These are phyloP conservation scores for Agaricus blazei DNA, from an alignment of 768 basidiomycete genomes.

Conservation along the genomic window DNA sequence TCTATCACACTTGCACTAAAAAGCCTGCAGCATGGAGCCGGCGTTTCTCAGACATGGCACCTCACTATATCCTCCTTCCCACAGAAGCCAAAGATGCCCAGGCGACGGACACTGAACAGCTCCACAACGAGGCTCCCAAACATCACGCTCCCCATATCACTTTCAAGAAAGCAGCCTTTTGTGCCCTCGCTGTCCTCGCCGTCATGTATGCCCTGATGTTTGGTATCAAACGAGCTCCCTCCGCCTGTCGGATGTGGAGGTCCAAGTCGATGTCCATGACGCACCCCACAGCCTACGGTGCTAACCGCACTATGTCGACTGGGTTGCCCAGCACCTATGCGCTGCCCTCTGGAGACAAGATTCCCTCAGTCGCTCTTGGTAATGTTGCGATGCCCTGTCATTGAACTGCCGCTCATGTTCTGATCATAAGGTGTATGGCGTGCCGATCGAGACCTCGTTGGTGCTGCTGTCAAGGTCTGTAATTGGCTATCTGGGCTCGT, in stretches of 20 bases:
- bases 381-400: neutral
- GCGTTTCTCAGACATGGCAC: neutral
- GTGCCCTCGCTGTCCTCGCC: conserved; percentile 8
- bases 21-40: too few species aligned
- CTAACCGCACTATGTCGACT: conserved; percentile 12
- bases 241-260: conserved; percentile 5
- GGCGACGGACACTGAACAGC: neutral
- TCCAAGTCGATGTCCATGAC: neutral
- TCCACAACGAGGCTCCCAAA: neutral
- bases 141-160: neutral
- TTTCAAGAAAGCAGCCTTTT: conserved; percentile 10
- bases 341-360: conserved; percentile 62
- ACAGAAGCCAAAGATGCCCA: neutral
- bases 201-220: conserved; percentile 13
- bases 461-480: conserved; percentile 56
- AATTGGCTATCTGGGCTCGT: neutral
- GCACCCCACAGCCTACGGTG: conserved; percentile 3
- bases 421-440: conserved; percentile 54
- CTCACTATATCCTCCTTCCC: conserved; percentile 8
- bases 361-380: conserved; percentile 58
- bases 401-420: neutral
- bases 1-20: too few species aligned
- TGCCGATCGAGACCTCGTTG: conserved; percentile 53
- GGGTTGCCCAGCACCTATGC: conserved; percentile 44
- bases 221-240: conserved; percentile 2